Evolutionary conservation across 305 asterid genomes (phyloP).

Genomic region (Fraxinus platypoda): DNA sequence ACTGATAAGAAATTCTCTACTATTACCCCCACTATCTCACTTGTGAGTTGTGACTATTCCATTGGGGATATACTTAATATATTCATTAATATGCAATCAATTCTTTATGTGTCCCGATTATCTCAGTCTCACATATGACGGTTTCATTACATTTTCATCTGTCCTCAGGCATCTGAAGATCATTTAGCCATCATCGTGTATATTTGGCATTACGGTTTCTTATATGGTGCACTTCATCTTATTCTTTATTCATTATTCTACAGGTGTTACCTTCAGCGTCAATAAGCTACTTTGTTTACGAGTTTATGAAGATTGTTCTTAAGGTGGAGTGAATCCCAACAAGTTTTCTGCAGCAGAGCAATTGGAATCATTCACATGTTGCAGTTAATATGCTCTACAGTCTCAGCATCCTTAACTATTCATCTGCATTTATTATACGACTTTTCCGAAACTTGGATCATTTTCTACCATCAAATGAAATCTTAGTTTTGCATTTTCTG

Average conservation of each 20-base stretch:
- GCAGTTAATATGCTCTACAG: not conserved
- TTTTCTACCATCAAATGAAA: not conserved
- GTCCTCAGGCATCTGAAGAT: not conserved
- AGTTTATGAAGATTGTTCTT: conserved; percentile 82
- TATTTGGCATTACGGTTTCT: not conserved
- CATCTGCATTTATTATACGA: not conserved
- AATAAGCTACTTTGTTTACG: conserved; percentile 74
- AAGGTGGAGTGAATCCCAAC: conserved; percentile 53
- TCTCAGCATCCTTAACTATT: not conserved
- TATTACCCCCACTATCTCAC: not conserved
- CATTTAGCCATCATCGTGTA: not conserved
- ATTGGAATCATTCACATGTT: not conserved
- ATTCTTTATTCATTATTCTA: conserved; percentile 11
- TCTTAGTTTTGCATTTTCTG: not conserved
- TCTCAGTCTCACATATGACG: not conserved
- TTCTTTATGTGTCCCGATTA: not conserved
- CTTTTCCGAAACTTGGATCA: not conserved
- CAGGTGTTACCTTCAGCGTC: conserved; percentile 87
- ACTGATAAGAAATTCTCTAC: not conserved
- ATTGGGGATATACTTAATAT: not conserved
- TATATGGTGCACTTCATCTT: not conserved
- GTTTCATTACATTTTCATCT: not conserved
- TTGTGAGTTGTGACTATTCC: not conserved
- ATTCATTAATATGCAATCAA: not conserved
- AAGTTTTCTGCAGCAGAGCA: conserved; percentile 12